These are phyloP conservation scores for Scutellaria minor DNA, from an alignment of 257 asterid genomes.

Conservation along the genomic window DNA sequence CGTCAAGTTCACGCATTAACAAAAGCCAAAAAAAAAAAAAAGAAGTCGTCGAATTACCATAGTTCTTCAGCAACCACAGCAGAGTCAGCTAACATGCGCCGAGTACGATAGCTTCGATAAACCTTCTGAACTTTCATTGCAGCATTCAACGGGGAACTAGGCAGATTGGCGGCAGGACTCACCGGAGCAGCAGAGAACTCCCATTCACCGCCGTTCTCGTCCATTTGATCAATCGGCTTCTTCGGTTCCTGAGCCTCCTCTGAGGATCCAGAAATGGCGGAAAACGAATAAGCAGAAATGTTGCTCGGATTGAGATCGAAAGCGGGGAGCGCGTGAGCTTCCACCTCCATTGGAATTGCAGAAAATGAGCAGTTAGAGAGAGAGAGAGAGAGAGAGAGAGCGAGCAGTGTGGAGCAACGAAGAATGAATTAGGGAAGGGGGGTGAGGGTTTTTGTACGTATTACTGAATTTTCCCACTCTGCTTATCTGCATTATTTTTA, in stretches of 20 bases:
- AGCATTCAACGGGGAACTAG: slow-evolving; percentile 49
- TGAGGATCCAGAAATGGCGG: slow-evolving; percentile 37
- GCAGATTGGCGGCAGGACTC: slow-evolving; percentile 29
- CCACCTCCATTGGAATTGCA: slow-evolving; percentile 54
- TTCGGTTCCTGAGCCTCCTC: slow-evolving; percentile 23
- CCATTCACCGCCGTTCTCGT: slow-evolving; percentile 29
- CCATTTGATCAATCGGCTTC: slow-evolving; percentile 34
- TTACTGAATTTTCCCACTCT: slow-evolving; percentile 31
- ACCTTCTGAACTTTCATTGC: slow-evolving; percentile 90
- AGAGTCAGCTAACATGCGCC: slow-evolving; percentile 96
- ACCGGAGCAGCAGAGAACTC: slow-evolving; percentile 38
- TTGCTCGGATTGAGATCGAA: slow-evolving; percentile 47
- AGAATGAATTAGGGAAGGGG: slow-evolving; percentile 1
- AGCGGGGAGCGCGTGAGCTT: slow-evolving; percentile 51
- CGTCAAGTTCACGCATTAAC: background rate
- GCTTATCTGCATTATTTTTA: too few relatives aligned
- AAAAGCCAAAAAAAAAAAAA: background rate
- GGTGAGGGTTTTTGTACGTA: slow-evolving; percentile 30
- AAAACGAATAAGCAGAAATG: slow-evolving; percentile 34
- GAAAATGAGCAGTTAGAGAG: background rate
- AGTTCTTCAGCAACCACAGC: slow-evolving; percentile 95
- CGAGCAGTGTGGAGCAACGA: background rate
- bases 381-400: slow-evolving; percentile 24
- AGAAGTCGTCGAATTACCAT: slow-evolving; percentile 51
- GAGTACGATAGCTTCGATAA: slow-evolving; percentile 86